Evolutionary conservation across 2,329 filamentous ascomycete genomes (phyloP), one percentile per base, ranked within the genome.

Genomic region (Trichoderma pleuroti): DNA sequence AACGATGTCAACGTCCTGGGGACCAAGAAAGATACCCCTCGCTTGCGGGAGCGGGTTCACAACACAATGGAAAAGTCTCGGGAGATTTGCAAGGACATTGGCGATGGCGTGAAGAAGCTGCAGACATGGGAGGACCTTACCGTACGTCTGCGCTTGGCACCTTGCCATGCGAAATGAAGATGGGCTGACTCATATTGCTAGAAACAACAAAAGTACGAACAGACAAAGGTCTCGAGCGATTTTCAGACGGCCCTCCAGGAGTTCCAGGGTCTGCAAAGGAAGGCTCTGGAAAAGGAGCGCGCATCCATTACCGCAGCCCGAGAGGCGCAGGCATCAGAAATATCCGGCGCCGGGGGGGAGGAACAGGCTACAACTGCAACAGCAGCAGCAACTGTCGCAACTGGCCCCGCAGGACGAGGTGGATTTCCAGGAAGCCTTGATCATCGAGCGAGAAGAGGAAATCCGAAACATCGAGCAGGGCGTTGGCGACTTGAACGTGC

Each of bases 391-490:
- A 76, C 90, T 94, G 75, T 85, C 92, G 14, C 92, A 93, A 70
- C 86, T 98, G 10, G 96, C 94, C 1, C 88, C 93, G 32, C 96
- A 99, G 80, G 91, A 93, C 76, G 97, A 99, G 78, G 96, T 99
- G 56, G 95, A 99, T 79, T 99, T 98, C 83, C 96, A 99, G 79
- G 96, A 99, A 76, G 91, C 92, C 18, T 85, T 99, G 71, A 99
- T 99, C 78, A 91, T 97, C 72, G 95, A 99, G 85, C 94, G 97
- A 68, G 96, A 99, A 81, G 90, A 93, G 70, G 96, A 99, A 84
- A 99, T 99, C 75, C 91, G 94, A 73, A 97, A 97, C 79, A 99
- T 99, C 77, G 96, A 98, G 83, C 94, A 98, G 81, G 94, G 93
- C 69, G 96, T 99, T 8, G 92, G 92, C 69, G 96, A 99, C 77